Evolutionary conservation across 2,329 filamentous ascomycete species (phyloP).

Genomic region (Xylaria digitata): DNA sequence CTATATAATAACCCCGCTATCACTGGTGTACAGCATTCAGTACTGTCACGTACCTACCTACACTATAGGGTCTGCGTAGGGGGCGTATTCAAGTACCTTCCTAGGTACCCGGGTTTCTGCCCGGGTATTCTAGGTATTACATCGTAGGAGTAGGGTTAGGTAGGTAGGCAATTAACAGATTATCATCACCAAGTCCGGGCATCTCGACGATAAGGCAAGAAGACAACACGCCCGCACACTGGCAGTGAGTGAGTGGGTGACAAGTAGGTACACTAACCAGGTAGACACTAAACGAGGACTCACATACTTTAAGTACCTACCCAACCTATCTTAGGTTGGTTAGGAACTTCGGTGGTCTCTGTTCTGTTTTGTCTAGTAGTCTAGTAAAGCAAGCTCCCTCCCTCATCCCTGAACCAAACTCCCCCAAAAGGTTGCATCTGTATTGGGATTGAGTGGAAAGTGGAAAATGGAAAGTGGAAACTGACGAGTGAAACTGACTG

Average conservation of each 20-base stretch:
- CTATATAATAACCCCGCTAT: conserved; percentile 20
- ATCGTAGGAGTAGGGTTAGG: too few relatives aligned
- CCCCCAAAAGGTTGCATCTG: not conserved
- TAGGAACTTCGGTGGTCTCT: conserved; percentile 15
- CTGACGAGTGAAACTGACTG: conserved; percentile 7
- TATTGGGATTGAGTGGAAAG: not conserved
- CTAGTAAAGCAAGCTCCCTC: not conserved
- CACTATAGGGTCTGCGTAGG: not conserved
- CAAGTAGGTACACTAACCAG: not conserved
- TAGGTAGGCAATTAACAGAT: not conserved
- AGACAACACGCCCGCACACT: conserved; percentile 8
- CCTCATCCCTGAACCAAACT: conserved; percentile 18
- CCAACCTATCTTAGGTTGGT: conserved; percentile 1
- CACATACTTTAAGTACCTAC: not conserved
- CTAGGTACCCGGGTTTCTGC: too few relatives aligned
- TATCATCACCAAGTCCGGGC: conserved; percentile 5
- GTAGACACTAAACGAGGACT: too few relatives aligned
- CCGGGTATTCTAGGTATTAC: not conserved
- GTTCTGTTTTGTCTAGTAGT: too few relatives aligned
- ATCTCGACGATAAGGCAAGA: conserved; percentile 26
- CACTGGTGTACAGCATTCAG: not conserved
- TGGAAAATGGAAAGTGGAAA: not conserved
- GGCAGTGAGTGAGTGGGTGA: too few relatives aligned
- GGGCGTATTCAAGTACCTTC: not conserved
- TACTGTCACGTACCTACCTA: too few relatives aligned